Evolutionary conservation across 345 rosid species (phyloP), one percentile per base, ranked within the genome.

Genomic region (Brassica carinata): DNA sequence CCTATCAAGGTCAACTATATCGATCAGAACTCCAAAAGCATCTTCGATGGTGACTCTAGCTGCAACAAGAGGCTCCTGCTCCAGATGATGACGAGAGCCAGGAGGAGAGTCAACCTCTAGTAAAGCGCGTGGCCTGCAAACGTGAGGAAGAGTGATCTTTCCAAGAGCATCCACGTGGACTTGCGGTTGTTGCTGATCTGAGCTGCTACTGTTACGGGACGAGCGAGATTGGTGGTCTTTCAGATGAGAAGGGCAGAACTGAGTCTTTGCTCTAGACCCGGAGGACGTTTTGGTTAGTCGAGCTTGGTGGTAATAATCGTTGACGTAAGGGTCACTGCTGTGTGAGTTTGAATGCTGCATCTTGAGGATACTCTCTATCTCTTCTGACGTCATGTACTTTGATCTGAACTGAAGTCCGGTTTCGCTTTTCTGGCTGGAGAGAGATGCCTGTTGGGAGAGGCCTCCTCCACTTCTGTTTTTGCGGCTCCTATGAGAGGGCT

Each of bases 271-370:
- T 29, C 31, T 29, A 29, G 31, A 29, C 2, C 31, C 31, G 31
- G 43, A 13, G 83, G 89, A 84, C 40, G 79, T 89, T 78, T 88
- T 90, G 2, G 90, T 90, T 76, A 96, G 95, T 59, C 89, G 81
- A 79, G 99, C 99, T 86, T 92, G 99, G 77, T 92, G 97, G 82
- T 96, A 96, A 77, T 96, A 96, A 85, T 96, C 99, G 84, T 93
- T 93, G 18, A 92, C 69, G 55, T 96, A 96, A 2, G 93, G 95
- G 73, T 93, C 98, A 70, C 77, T 93, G 77, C 90, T 84, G 85
- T 96, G 97, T 0, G 92, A 87, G 26, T 93, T 86, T 8, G 94
- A 89, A 82, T 90, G 98, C 89, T 96, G 99, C 97, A 96, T 93
- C 83, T 91, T 96, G 76, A 96, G 89, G 71, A 96, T 90, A 80